phyloP scores from a whole-genome alignment of 345 rosid species.

The Microcos paniculata region DNA sequence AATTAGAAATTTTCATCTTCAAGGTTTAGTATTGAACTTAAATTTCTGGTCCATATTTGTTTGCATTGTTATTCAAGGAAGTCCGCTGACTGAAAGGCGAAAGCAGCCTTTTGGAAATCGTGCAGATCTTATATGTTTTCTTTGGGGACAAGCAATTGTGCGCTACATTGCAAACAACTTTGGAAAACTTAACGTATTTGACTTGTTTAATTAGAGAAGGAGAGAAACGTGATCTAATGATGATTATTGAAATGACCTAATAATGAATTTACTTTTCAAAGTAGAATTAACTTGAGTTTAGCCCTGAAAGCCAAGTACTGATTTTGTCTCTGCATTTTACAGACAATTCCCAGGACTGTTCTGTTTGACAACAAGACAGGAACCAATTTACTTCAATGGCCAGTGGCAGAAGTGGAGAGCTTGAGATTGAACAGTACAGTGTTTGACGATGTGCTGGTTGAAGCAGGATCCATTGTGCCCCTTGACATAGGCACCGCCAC shows the following conservation, averaged over 20 bases:
- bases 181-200: not conserved
- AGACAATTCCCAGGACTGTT: constrained; percentile 74
- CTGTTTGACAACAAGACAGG: constrained; percentile 67
- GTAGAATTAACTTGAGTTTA: too few relatives aligned
- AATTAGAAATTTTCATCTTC: not conserved
- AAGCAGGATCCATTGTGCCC: constrained; percentile 60
- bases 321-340: not conserved
- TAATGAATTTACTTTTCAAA: too few relatives aligned
- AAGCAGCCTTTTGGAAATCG: not conserved
- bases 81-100: not conserved
- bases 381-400: constrained; percentile 70
- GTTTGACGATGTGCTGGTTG: constrained; percentile 42
- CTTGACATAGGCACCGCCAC: constrained; percentile 59
- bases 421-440: constrained; percentile 56
- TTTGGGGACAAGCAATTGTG: not conserved
- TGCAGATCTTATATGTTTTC: not conserved
- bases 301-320: not conserved
- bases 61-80: not conserved
- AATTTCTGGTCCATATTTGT: not conserved
- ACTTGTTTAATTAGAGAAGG: not conserved
- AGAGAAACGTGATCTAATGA: too few relatives aligned
- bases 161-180: not conserved
- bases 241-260: not conserved
- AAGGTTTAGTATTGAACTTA: not conserved
- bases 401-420: constrained; percentile 81